Conservation (phyloP, 371 early-diverging fungal genomes). For the Basidiobolus meristosporus region DNA sequence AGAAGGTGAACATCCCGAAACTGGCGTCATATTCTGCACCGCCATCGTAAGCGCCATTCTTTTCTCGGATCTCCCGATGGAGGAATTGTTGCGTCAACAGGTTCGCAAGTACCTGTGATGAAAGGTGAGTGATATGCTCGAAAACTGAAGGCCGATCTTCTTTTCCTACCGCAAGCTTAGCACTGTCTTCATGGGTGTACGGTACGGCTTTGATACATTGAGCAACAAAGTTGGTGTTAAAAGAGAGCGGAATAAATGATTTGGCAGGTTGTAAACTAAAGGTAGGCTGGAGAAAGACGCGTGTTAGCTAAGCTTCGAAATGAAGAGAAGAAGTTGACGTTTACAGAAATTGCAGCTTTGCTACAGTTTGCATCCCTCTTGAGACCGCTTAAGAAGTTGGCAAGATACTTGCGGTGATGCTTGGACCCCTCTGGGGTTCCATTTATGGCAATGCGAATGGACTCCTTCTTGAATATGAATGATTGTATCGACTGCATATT, state of each 20-base stretch:
- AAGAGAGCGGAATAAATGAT: no score
- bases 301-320: no score
- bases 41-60: slow-evolving; percentile 92
- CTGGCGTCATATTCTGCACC: slow-evolving; percentile 54
- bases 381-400: no score
- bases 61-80: slow-evolving; percentile 89
- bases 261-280: no score
- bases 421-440: no score
- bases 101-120: slow-evolving; percentile 36
- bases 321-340: no score
- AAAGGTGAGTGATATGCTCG: neutral
- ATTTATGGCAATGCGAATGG: no score
- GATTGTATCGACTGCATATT: neutral
- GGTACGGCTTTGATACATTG: slow-evolving; percentile 55
- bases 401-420: neutral
- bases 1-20: slow-evolving; percentile 70
- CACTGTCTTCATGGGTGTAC: slow-evolving; percentile 54
- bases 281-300: neutral
- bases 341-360: no score
- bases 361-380: no score
- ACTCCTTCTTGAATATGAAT: no score
- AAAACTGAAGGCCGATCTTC: no score
- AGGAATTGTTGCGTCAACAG: slow-evolving; percentile 67
- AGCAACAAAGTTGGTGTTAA: slow-evolving; percentile 72
- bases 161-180: no score